A percentile compares a stretch with the other conserved stretches of the same genome.
phyloP scores from a whole-genome alignment of 139 green algal genomes.

The Picochlorum sp. region DNA sequence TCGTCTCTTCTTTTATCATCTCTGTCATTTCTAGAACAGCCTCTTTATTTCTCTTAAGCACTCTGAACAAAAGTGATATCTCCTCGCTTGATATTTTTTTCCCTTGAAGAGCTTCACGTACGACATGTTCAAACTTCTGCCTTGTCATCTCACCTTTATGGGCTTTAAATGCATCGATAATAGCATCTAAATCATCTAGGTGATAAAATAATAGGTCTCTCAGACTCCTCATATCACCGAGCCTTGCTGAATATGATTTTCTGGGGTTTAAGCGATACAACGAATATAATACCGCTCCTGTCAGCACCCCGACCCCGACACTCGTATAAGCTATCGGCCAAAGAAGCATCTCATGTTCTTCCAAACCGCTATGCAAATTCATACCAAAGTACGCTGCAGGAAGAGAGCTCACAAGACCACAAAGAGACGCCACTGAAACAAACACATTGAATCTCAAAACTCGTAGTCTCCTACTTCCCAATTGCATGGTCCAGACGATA shows the following conservation, averaged over 20 bases:
- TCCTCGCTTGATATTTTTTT: conserved; percentile 24
- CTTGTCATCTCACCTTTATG: conserved; percentile 9
- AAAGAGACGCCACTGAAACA: conserved; percentile 21
- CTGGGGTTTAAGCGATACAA: conserved; percentile 31
- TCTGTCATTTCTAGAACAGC: conserved; percentile 19
- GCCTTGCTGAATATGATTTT: conserved; percentile 13
- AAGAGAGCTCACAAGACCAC: conserved; percentile 19
- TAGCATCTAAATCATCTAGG: conserved; percentile 36
- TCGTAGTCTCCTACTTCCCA: conserved; percentile 39
- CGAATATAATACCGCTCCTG: conserved; percentile 5
- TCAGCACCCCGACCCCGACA: background rate
- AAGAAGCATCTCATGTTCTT: conserved; percentile 23
- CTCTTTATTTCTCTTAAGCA: conserved; percentile 26
- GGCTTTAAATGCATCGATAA: background rate
- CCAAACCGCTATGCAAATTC: conserved; percentile 34
- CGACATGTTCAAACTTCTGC: conserved; percentile 18
- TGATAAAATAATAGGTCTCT: conserved; percentile 36
- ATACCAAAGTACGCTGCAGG: conserved; percentile 44
- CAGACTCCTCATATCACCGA: conserved; percentile 34
- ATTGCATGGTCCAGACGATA: conserved; percentile 45
- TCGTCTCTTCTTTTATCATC: conserved; percentile 12
- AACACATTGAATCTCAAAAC: conserved; percentile 43
- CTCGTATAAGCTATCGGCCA: conserved; percentile 22
- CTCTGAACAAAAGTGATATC: conserved; percentile 32
- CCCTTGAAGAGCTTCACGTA: conserved; percentile 6